These are phyloP conservation scores for Prillingera fragicola DNA, from an alignment of 1,284 basidiomycete genomes.

Conservation along the genomic window DNA sequence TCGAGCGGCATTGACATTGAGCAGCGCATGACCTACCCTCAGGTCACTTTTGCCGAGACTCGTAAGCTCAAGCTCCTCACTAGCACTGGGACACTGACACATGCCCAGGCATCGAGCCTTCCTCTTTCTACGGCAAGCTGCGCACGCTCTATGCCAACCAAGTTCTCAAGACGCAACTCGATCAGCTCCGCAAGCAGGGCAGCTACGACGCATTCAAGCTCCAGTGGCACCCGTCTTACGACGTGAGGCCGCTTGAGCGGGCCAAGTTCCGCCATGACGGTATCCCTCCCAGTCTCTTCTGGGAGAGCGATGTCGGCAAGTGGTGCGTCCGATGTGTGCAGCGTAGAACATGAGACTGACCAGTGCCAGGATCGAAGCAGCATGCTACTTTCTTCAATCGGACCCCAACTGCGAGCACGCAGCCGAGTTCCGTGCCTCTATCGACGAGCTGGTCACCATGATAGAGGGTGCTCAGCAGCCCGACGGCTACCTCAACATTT, in stretches of 20 bases:
- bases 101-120: conserved; percentile 11
- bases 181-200: conserved; percentile 32
- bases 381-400: conserved; percentile 29
- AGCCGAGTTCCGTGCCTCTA: conserved; percentile 16
- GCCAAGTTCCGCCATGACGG: conserved; percentile 22
- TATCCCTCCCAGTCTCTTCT: conserved; percentile 32
- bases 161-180: conserved; percentile 36
- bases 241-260: conserved; percentile 21
- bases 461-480: conserved; percentile 30
- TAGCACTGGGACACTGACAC: not conserved
- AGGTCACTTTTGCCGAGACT: not conserved
- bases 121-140: conserved; percentile 31
- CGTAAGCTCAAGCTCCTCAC: not conserved
- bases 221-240: conserved; percentile 30
- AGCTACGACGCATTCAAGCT: conserved; percentile 36
- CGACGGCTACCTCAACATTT: conserved; percentile 35
- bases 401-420: conserved; percentile 13
- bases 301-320: conserved; percentile 36
- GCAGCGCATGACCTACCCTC: not conserved
- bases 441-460: conserved; percentile 31
- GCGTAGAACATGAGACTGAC: not conserved
- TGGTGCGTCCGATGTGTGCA: conserved; percentile 17
- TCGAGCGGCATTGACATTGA: too few relatives aligned
- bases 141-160: conserved; percentile 22
- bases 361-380: conserved; percentile 28